Conservation (phyloP, 2,329 filamentous ascomycete species). For the Penicillium sp. region DNA sequence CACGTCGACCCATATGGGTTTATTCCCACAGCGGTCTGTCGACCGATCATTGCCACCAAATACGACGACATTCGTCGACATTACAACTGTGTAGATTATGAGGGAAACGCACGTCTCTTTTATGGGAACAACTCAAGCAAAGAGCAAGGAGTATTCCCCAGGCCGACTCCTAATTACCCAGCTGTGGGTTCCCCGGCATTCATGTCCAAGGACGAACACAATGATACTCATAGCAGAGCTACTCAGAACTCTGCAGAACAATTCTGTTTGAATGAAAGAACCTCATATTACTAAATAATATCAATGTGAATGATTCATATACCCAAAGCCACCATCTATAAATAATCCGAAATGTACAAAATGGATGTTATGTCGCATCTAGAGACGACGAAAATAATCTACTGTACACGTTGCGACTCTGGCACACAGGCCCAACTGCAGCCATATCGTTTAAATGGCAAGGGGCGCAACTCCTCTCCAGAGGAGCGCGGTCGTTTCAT, state of each 20-base stretch:
- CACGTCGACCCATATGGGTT: not conserved
- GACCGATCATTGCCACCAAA: not conserved
- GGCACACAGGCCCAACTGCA: conserved; percentile 48
- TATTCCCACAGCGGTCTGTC: not conserved
- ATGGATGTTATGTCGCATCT: conserved; percentile 10
- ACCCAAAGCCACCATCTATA: not conserved
- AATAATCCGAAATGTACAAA: conserved; percentile 14
- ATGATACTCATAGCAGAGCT: not conserved
- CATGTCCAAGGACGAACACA: not conserved
- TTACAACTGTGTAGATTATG: not conserved
- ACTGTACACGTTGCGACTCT: not conserved
- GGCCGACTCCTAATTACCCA: not conserved
- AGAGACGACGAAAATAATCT: not conserved
- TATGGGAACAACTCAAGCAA: not conserved
- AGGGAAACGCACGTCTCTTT: not conserved
- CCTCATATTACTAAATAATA: no score
- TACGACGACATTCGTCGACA: not conserved
- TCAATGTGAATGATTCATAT: no score
- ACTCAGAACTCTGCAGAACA: not conserved
- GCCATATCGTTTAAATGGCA: conserved; percentile 46
- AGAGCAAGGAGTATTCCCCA: not conserved
- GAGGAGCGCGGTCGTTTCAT: conserved; percentile 36
- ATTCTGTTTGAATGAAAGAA: not conserved
- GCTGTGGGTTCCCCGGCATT: not conserved
- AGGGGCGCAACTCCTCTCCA: conserved; percentile 38